These are phyloP conservation scores for Hirschioporus abietinus DNA, from an alignment of 768 basidiomycete genomes.

Conservation along the genomic window DNA sequence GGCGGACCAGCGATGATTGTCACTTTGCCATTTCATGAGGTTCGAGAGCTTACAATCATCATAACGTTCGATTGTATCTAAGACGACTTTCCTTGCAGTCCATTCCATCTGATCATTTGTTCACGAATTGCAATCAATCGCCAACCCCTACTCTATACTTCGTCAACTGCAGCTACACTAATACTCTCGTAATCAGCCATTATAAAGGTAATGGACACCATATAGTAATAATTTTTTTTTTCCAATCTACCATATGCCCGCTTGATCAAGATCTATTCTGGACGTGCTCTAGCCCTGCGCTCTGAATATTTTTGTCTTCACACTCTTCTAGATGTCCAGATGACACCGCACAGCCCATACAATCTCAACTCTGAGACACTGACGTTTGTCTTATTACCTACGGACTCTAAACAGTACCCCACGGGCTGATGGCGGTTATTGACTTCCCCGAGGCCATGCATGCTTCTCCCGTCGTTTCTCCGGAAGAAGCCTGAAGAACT, in stretches of 20 bases:
- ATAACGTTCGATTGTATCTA: background rate
- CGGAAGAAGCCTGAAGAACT: background rate
- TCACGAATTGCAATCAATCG: too few relatives aligned
- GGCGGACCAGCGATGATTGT: slow-evolving; percentile 18
- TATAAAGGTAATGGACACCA: background rate
- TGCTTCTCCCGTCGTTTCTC: background rate
- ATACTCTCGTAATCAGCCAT: too few relatives aligned
- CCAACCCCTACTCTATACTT: background rate
- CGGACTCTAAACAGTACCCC: background rate
- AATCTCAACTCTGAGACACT: too few relatives aligned
- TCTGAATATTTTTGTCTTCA: too few relatives aligned
- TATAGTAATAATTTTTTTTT: background rate
- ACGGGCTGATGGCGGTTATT: background rate
- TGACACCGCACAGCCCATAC: background rate
- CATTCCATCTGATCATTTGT: too few relatives aligned
- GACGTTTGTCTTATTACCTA: too few relatives aligned
- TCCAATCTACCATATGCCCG: background rate
- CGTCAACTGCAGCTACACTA: background rate
- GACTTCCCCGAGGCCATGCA: background rate
- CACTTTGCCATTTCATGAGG: background rate
- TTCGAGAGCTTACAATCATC: background rate
- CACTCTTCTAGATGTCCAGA: background rate
- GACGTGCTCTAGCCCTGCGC: background rate
- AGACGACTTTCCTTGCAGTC: too few relatives aligned
- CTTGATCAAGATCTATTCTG: background rate